Percentiles rank a stretch among this genome's conserved stretches.
Evolutionary conservation across 768 basidiomycete genomes (phyloP).

Genomic region (Pisolithus marmoratus): DNA sequence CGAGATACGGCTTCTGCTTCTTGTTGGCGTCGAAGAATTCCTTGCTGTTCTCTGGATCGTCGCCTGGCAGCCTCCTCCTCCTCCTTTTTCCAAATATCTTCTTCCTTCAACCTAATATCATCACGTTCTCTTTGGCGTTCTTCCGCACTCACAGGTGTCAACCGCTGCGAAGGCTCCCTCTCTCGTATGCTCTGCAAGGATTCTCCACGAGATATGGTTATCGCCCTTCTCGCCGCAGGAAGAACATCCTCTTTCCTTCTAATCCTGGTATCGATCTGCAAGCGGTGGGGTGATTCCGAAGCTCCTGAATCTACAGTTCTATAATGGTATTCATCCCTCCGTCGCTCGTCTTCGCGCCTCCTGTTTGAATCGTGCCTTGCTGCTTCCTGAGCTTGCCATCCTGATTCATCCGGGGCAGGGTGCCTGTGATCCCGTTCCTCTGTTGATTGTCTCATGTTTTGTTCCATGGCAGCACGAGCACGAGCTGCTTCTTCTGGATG

Average conservation of each 20-base stretch:
- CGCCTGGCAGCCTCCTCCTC: conserved; percentile 42
- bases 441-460: conserved; percentile 15
- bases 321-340: conserved; percentile 32
- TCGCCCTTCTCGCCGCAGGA: conserved; percentile 19
- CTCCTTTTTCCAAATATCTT: conserved; percentile 40
- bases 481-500: conserved; percentile 34
- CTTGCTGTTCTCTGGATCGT: conserved; percentile 49
- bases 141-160: conserved; percentile 23
- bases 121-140: conserved; percentile 24
- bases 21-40: conserved; percentile 51
- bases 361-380: conserved; percentile 25
- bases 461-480: conserved; percentile 17
- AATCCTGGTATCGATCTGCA: conserved; percentile 22
- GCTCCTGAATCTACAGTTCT: conserved; percentile 16
- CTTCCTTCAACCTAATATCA: conserved; percentile 33
- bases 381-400: conserved; percentile 27
- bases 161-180: conserved; percentile 19
- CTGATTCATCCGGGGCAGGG: conserved; percentile 27
- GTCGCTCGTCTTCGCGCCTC: conserved; percentile 28
- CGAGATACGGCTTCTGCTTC: conserved; percentile 52
- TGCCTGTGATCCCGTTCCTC: conserved; percentile 21
- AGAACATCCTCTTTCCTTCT: conserved; percentile 29
- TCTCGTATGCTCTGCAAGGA: conserved; percentile 19
- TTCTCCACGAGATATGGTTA: conserved; percentile 16
- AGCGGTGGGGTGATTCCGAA: conserved; percentile 14